Evolutionary conservation across 2,329 filamentous ascomycete genomes (phyloP).

Genomic region (Beauveria sp.): DNA sequence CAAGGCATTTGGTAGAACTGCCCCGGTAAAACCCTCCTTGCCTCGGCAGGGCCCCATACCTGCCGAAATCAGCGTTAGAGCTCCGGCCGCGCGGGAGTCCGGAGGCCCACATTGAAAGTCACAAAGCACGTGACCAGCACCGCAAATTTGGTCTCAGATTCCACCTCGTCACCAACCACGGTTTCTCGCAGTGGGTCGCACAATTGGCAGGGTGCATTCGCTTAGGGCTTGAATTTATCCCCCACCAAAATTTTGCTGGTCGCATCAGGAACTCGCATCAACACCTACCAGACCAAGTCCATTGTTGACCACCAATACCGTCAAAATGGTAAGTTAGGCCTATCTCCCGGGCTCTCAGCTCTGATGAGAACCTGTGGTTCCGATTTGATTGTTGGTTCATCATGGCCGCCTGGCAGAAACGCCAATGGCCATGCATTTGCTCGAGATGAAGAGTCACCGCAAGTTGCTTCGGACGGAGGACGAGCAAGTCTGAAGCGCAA

Average conservation of each 20-base stretch:
- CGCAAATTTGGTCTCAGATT: background rate
- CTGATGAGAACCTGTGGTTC: background rate
- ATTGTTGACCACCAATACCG: constrained; percentile 40
- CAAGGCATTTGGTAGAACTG: background rate
- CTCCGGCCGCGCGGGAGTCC: background rate
- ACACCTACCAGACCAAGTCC: constrained; percentile 28
- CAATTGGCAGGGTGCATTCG: constrained; percentile 16
- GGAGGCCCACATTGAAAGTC: background rate
- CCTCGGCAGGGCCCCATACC: constrained; percentile 9
- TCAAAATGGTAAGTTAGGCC: constrained; percentile 64
- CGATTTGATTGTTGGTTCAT: background rate
- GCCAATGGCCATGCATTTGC: constrained; percentile 25
- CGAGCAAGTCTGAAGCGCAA: constrained; percentile 82
- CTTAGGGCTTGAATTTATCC: constrained; percentile 35
- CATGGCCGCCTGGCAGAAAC: constrained; percentile 33
- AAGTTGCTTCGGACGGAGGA: constrained; percentile 92
- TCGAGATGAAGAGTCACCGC: constrained; percentile 65
- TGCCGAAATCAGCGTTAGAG: background rate
- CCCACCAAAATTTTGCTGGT: constrained; percentile 30
- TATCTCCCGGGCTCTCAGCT: constrained; percentile 19
- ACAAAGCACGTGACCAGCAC: background rate
- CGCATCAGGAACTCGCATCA: constrained; percentile 20
- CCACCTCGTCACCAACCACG: constrained; percentile 12
- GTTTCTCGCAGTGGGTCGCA: constrained; percentile 9
- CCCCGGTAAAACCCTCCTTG: constrained; percentile 2